phyloP scores from a whole-genome alignment of 1,284 basidiomycete genomes.

The Pseudozyma thailandica region DNA sequence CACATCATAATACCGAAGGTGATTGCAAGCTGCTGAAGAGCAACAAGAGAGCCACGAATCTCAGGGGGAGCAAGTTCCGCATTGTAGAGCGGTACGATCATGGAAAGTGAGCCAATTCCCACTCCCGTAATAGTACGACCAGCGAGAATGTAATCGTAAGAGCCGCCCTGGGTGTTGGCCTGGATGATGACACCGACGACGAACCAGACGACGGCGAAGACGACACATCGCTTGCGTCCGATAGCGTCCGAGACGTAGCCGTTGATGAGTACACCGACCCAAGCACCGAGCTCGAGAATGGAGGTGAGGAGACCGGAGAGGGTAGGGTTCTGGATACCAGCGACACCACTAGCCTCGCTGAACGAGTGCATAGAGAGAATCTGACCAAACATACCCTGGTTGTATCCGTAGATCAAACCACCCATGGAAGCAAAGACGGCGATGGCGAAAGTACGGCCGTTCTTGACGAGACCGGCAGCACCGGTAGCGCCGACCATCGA shows the following conservation, averaged over 20 bases:
- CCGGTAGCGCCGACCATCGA: slow-evolving; percentile 48
- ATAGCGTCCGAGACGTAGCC: slow-evolving; percentile 77
- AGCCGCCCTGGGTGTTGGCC: slow-evolving; percentile 72
- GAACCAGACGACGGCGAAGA: slow-evolving; percentile 77
- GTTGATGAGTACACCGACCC: slow-evolving; percentile 76
- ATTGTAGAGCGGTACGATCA: slow-evolving; percentile 79
- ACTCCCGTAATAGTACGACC: slow-evolving; percentile 80
- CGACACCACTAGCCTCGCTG: slow-evolving; percentile 75
- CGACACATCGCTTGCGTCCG: slow-evolving; percentile 77
- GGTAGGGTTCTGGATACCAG: slow-evolving; percentile 78
- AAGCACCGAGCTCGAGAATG: slow-evolving; percentile 79
- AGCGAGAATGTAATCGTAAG: slow-evolving; percentile 73
- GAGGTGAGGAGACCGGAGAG: slow-evolving; percentile 77
- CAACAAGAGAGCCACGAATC: slow-evolving; percentile 80
- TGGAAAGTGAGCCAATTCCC: slow-evolving; percentile 82
- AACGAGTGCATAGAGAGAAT: slow-evolving; percentile 85
- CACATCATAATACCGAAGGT: slow-evolving; percentile 61
- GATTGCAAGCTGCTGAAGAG: slow-evolving; percentile 75
- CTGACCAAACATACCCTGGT: slow-evolving; percentile 73
- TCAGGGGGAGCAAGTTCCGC: slow-evolving; percentile 83
- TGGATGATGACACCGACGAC: slow-evolving; percentile 78
- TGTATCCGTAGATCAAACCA: slow-evolving; percentile 81
- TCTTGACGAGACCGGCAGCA: slow-evolving; percentile 51
- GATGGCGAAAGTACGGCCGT: slow-evolving; percentile 51
- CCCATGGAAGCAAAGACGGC: slow-evolving; percentile 75